phyloP scores from a whole-genome alignment of 169 alveolate species.

The Cryptosporidium parvum region DNA sequence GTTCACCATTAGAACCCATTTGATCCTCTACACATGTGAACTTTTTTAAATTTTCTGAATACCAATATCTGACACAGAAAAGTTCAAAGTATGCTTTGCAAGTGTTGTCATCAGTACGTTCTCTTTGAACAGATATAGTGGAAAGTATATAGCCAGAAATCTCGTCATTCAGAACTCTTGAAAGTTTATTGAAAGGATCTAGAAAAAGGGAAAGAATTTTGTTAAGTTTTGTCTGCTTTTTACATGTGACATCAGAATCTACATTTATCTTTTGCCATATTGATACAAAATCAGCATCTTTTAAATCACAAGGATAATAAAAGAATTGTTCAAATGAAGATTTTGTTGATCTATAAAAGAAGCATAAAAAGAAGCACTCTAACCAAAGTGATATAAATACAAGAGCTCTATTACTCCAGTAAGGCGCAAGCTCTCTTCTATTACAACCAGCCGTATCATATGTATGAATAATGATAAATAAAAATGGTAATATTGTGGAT shows the following conservation, averaged over 20 bases:
- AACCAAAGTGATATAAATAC: constrained; percentile 51
- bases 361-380: constrained; percentile 39
- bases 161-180: constrained; percentile 30
- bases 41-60: constrained; percentile 21
- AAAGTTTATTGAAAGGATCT: constrained; percentile 35
- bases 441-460: constrained; percentile 72
- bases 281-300: constrained; percentile 39
- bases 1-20: not conserved
- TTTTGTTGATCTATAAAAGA: constrained; percentile 25
- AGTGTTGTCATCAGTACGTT: not conserved
- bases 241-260: constrained; percentile 6
- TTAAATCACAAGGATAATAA: constrained; percentile 1
- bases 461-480: constrained; percentile 51
- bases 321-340: constrained; percentile 29
- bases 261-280: constrained; percentile 20
- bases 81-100: constrained; percentile 63
- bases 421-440: constrained; percentile 40
- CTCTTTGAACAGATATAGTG: constrained; percentile 10
- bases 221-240: not conserved
- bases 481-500: constrained; percentile 19
- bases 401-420: constrained; percentile 47
- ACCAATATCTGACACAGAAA: constrained; percentile 69
- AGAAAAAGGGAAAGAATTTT: not conserved
- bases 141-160: constrained; percentile 21
- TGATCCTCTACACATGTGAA: constrained; percentile 53